phyloP scores from a whole-genome alignment of 345 rosid genomes.

The Sonneratia alba region DNA sequence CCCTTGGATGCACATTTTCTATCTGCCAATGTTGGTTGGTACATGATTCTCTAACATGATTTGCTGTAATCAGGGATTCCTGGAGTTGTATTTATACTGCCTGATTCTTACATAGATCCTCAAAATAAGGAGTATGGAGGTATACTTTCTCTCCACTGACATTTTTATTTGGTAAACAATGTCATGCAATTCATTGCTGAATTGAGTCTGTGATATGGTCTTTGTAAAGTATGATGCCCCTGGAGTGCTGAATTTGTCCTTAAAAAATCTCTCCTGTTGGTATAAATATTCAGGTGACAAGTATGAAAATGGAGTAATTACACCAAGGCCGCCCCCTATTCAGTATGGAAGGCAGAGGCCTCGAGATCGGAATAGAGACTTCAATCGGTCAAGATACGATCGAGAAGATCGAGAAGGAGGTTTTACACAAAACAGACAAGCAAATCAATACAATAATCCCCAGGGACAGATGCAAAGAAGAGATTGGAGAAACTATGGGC shows the following conservation, averaged over 20 bases:
- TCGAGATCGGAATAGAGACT: constrained; percentile 32
- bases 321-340: constrained; percentile 80
- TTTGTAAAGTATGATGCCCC: not conserved
- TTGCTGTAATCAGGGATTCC: constrained; percentile 44
- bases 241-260: not conserved
- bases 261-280: not conserved
- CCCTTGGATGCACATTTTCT: too few species aligned
- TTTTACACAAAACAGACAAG: constrained; percentile 31
- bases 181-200: too few species aligned
- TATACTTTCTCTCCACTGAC: constrained; percentile 14
- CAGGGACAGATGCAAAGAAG: constrained; percentile 14
- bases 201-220: not conserved
- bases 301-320: constrained; percentile 74
- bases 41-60: not conserved
- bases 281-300: constrained; percentile 52
- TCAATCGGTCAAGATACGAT: constrained; percentile 29
- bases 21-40: not conserved
- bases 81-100: constrained; percentile 75
- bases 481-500: constrained; percentile 15
- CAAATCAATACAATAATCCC: constrained; percentile 25
- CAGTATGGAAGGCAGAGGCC: constrained; percentile 30
- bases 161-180: not conserved
- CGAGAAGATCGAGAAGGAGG: constrained; percentile 31
- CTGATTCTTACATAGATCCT: constrained; percentile 93
- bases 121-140: constrained; percentile 90